Evolutionary conservation across 2,329 filamentous ascomycete species (phyloP), one percentile per base, ranked within the genome.

Genomic region (Hymenoscyphus repandus): DNA sequence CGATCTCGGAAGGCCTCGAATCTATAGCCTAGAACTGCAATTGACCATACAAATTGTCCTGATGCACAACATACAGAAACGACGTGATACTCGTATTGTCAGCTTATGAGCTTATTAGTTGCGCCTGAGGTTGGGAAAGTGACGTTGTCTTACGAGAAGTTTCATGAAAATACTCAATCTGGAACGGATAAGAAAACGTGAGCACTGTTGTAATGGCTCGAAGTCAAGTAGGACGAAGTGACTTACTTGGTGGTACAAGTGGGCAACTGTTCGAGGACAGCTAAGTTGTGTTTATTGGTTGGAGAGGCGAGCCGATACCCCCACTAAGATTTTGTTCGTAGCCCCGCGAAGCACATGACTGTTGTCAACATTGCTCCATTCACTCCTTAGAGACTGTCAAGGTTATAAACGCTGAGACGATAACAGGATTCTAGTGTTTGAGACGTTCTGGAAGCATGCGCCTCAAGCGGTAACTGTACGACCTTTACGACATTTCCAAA

Each of bases 361-460:
- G 30, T 20, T 10, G 10, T 27, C 22, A 20, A 30, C 11, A 31
- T 33, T 31, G 12, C 22, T 30, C 41, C 9, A 45, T 15, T 17
- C 22, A 18, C 12, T 11, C 30, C n/a, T n/a, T n/a, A n/a, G n/a
- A 15, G 32, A 5, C 12, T 45, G n/a, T 34, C 42, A 12, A 45
- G 33, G 12, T 37, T 49, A 9, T n/a, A 38, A 27, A 39, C 17
- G 10, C 46, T 18, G 20, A n/a, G 38, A 27, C 10, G 18, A 20
- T 20, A 15, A n/a, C 9, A 11, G 17, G 17, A 38, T 31, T 1
- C 10, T 12, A 17, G 27, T 33, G 34, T 37, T 22, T 37, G 31
- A 11, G 15, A 17, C 15, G 34, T 39, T 22, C 11, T 30, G 33
- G 1, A 40, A 51, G 33, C 43, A 53, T 53, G 53, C 42, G 40